These are phyloP conservation scores for Gryganskiella cystojenkinii DNA, from an alignment of 192 early-diverging fungal genomes.

Conservation along the genomic window DNA sequence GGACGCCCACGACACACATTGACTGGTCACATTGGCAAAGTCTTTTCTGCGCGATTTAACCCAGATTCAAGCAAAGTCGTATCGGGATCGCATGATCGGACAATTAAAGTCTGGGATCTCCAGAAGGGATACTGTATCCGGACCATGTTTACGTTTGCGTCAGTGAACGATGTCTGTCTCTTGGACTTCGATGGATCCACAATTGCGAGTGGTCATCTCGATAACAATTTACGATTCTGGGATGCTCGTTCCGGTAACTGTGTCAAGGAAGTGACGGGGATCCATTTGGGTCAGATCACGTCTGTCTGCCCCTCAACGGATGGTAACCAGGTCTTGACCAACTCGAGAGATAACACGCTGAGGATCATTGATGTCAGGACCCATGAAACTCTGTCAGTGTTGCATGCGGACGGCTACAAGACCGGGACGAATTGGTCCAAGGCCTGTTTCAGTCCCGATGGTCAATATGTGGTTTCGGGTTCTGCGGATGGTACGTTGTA, in stretches of 20 bases:
- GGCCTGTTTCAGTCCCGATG: slow-evolving; percentile 91
- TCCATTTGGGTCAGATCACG: slow-evolving; percentile 92
- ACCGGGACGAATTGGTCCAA: slow-evolving; percentile 91
- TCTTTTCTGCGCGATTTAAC: slow-evolving; percentile 88
- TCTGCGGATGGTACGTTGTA: slow-evolving; percentile 82
- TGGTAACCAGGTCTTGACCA: slow-evolving; percentile 84
- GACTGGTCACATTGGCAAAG: slow-evolving; percentile 95
- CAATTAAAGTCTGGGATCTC: slow-evolving; percentile 96
- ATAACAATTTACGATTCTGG: slow-evolving; percentile 94
- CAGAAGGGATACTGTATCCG: slow-evolving; percentile 88
- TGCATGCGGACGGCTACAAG: slow-evolving; percentile 79
- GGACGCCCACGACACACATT: slow-evolving; percentile 87
- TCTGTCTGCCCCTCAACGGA: slow-evolving; percentile 83
- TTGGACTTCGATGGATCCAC: slow-evolving; percentile 75
- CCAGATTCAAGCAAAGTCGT: slow-evolving; percentile 82
- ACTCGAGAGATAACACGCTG: slow-evolving; percentile 93
- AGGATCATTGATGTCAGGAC: slow-evolving; percentile 84
- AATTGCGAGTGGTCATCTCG: slow-evolving; percentile 93
- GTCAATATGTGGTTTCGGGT: slow-evolving; percentile 83
- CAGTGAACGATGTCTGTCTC: slow-evolving; percentile 91
- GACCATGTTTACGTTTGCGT: slow-evolving; percentile 94
- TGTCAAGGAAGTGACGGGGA: slow-evolving; percentile 84
- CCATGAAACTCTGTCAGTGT: slow-evolving; percentile 76
- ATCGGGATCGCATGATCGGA: slow-evolving; percentile 95
- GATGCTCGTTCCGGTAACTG: slow-evolving; percentile 84